A percentile compares a stretch with the other conserved stretches of the same genome.
Conservation (phyloP, 2,329 filamentous ascomycete genomes). For the Aspergillaceae sp. region DNA sequence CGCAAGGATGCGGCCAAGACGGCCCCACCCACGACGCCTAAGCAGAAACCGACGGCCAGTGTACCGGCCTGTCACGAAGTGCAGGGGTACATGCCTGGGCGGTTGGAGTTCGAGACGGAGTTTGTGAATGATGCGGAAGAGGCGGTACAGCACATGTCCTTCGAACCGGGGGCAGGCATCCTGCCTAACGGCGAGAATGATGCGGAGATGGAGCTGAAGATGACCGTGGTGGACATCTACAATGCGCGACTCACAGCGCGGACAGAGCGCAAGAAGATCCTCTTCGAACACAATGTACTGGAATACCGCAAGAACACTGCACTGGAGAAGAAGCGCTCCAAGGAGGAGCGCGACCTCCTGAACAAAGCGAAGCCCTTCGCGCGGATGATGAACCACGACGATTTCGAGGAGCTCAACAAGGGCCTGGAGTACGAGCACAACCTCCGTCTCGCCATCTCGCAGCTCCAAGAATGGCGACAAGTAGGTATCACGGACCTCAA, state of each 20-base stretch:
- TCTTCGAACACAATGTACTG: conserved; percentile 88
- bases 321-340: conserved; percentile 86
- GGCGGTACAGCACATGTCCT: conserved; percentile 96
- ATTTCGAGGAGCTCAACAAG: conserved; percentile 78
- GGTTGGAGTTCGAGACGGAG: conserved; percentile 93
- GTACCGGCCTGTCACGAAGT: conserved; percentile 96
- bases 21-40: conserved; percentile 72
- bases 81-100: conserved; percentile 96
- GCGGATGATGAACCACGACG: conserved; percentile 87
- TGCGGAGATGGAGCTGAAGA: conserved; percentile 92
- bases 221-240: conserved; percentile 98
- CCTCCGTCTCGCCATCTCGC: conserved; percentile 75
- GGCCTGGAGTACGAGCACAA: conserved; percentile 87
- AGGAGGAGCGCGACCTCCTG: conserved; percentile 83
- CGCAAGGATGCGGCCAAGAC: conserved; percentile 80
- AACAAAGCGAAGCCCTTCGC: conserved; percentile 95
- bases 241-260: conserved; percentile 83
- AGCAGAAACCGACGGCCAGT: conserved; percentile 91
- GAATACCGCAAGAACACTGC: conserved; percentile 90
- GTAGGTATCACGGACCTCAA: conserved; percentile 76
- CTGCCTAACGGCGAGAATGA: conserved; percentile 84
- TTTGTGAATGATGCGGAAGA: conserved; percentile 98
- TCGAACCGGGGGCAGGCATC: conserved; percentile 88
- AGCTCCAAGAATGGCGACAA: conserved; percentile 88
- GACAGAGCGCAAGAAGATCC: conserved; percentile 89